These are phyloP conservation scores for Ophiostoma pallidulum DNA, from an alignment of 2,329 filamentous ascomycete genomes.

Conservation along the genomic window DNA sequence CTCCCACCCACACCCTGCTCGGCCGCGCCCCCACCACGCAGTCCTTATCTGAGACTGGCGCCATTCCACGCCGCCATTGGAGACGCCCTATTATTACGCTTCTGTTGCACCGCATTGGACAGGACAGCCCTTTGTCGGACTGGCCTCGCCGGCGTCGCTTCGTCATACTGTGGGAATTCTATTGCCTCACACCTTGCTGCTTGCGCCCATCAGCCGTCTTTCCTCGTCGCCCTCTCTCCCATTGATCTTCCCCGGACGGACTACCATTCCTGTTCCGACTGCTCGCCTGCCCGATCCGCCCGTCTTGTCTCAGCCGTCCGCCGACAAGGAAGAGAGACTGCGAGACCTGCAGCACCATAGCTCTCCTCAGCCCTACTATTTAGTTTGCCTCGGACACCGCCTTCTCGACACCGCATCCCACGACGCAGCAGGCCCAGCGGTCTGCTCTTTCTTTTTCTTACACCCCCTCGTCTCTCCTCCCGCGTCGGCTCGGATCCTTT, in stretches of 20 bases:
- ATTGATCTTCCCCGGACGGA: not conserved
- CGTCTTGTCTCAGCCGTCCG: no score
- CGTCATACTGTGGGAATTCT: not conserved
- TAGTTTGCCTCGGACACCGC: no score
- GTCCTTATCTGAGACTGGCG: conserved; percentile 9
- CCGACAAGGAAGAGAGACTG: no score
- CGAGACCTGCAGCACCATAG: no score
- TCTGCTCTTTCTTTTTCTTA: no score
- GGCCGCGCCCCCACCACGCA: not conserved
- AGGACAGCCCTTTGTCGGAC: no score
- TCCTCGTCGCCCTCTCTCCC: not conserved
- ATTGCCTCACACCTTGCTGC: not conserved
- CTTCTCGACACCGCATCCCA: no score
- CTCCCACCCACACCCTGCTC: not conserved
- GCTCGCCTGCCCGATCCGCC: no score
- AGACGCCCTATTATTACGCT: not conserved
- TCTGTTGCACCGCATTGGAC: conserved; percentile 10
- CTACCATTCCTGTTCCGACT: not conserved
- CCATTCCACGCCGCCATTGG: conserved; percentile 3
- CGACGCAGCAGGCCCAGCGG: no score
- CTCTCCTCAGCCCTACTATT: no score
- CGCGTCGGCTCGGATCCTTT: not conserved
- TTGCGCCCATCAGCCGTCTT: not conserved
- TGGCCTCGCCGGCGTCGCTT: not conserved
- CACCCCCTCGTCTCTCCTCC: no score